Evolutionary conservation across 306 rosid species (phyloP), one percentile per base, ranked within the genome.

Genomic region (Lagenaria siceraria): DNA sequence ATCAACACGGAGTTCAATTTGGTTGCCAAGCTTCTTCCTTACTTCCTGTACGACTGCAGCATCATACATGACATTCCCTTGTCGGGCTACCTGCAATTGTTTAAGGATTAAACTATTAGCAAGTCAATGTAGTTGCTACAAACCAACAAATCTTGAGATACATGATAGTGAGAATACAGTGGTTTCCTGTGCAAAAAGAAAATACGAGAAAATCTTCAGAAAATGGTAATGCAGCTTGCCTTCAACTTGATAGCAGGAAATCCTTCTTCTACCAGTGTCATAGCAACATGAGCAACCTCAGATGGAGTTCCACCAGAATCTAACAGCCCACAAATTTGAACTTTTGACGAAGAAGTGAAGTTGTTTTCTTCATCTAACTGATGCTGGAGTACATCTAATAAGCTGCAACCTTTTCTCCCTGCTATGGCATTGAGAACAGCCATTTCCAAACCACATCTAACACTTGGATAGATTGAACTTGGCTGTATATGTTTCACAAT

Each of bases 391-490:
- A 83, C 78, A 78, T 86, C 83, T 66, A 92, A 74, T 81, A 95
- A 78, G 81, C 81, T 87, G 72, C 88, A 87, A 81, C 87, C 85
- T 74, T 87, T 86, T 61, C 87, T 86, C 74, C 82, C 74, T 46
- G 96, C 96, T 75, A 95, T 83, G 78, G 93, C 96, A 89, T 90
- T 89, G 71, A 95, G 95, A 84, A 95, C 84, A 70, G 97, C 97
- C 98, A 95, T 89, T 89, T 95, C 98, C 89, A 95, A 83, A 83
- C 98, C 98, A 88, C 98, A 95, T 89, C 97, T 89, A 77, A 95
- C 96, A 81, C 97, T 95, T 54, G 98, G 97, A 85, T 89, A 87
- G 86, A 94, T 84, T 64, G 93, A 92, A 80, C 81, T 78, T 77
- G 95, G 95, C 97, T 94, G 93, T 80, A 80, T 25, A 76, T 27